Conservation (phyloP, 2,329 filamentous ascomycete species). For the Talaromyces sp. region DNA sequence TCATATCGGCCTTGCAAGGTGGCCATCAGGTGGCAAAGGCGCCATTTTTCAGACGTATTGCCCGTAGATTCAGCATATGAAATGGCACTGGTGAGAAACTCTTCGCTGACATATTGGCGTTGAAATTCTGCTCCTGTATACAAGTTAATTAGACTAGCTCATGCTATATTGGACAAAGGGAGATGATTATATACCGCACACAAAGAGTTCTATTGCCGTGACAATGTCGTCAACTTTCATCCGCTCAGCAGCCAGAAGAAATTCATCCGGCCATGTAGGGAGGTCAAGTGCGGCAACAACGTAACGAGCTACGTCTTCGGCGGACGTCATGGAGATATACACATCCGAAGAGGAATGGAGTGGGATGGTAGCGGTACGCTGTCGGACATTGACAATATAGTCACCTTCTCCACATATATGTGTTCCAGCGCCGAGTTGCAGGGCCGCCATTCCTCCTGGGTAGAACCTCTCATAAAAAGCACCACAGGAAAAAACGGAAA, state of each 20-base stretch:
- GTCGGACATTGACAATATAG: slow-evolving; percentile 60
- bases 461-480: slow-evolving; percentile 72
- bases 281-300: slow-evolving; percentile 62
- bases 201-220: slow-evolving; percentile 44
- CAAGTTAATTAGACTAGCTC: not conserved
- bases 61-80: slow-evolving; percentile 24
- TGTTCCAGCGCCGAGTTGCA: slow-evolving; percentile 55
- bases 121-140: slow-evolving; percentile 18
- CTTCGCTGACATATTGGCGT: slow-evolving; percentile 17
- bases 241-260: slow-evolving; percentile 63
- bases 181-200: slow-evolving; percentile 30
- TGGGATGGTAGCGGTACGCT: slow-evolving; percentile 56
- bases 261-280: slow-evolving; percentile 61
- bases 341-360: slow-evolving; percentile 47
- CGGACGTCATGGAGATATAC: slow-evolving; percentile 63
- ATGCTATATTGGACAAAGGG: slow-evolving; percentile 10
- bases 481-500: slow-evolving; percentile 68
- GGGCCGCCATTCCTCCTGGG: slow-evolving; percentile 57
- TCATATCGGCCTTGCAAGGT: slow-evolving; percentile 65
- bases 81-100: slow-evolving; percentile 20
- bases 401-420: slow-evolving; percentile 54
- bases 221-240: slow-evolving; percentile 58
- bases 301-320: slow-evolving; percentile 65
- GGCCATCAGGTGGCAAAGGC: slow-evolving; percentile 57
- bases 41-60: slow-evolving; percentile 32